Evolutionary conservation across 495 filamentous ascomycete genomes (phyloP), one percentile per base, ranked within the genome.

Genomic region (Penicillium canescens): DNA sequence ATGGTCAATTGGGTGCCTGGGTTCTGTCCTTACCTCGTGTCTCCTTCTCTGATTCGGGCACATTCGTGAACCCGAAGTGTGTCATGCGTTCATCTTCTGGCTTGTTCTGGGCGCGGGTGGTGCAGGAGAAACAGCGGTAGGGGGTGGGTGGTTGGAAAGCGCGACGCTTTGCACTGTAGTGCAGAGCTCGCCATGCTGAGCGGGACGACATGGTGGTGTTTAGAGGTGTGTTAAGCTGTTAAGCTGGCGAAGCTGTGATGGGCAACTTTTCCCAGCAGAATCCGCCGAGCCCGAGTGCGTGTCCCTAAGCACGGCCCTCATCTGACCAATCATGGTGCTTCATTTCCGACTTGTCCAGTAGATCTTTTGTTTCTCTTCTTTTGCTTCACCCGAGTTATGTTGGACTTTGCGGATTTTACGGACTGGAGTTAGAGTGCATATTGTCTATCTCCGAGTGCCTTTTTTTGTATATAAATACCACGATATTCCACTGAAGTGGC

Each of bases 21-120:
- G 16, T 31, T 53, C 8, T 7, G 28, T 5, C 6, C 66, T 57
- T 74, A 88, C 88, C 88, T 75, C 82, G 80, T 4, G 82, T 79
- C 54, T 87, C 85, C 73, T 98, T 98, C 63, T 92, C 79, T 9
- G 86, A 78, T 56, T 93, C 89, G 38, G 90, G 84, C 20, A 98
- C 80, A 42, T 89, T 92, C 66, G 91, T 84, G 69, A 92, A 98
- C 28, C 94, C 94, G 66, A 98, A 98, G 73, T 97, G 91, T 31
- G 94, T 98, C 49, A 88, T 90, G 61, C 78, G 71, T 14, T 84
- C 79, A 51, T 81, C 70, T 62, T 76, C 62, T 46, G 73, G 50
- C 61, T 56, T 62, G 39, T 51, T 61, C 52, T 81, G 72, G 41
- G 70, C 65, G 21, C 63, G 75, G 40, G 60, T 54, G 20, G 82